Evolutionary conservation across 2,329 filamentous ascomycete genomes (phyloP).

Genomic region (Periconia sp.): DNA sequence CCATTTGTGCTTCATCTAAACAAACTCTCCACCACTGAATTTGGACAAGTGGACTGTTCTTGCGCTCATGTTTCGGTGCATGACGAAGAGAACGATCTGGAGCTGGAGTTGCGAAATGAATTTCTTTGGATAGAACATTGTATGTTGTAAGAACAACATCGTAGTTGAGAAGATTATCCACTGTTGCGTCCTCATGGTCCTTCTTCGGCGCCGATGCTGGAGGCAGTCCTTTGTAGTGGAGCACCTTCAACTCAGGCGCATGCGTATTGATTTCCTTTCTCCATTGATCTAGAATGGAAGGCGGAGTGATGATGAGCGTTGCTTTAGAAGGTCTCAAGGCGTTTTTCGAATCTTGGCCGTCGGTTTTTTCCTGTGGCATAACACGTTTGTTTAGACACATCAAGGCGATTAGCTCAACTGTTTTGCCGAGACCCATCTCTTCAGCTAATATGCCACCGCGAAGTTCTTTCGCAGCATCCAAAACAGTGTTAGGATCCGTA

Average conservation of each 20-base stretch:
- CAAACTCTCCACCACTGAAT: conserved; percentile 86
- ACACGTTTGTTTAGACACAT: conserved; percentile 63
- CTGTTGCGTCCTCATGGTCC: conserved; percentile 40
- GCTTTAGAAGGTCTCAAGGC: conserved; percentile 55
- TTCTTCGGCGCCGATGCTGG: conserved; percentile 28
- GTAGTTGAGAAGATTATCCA: conserved; percentile 51
- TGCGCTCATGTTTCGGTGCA: conserved; percentile 65
- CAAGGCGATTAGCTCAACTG: conserved; percentile 71
- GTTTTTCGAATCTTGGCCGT: conserved; percentile 47
- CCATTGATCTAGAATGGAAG: conserved; percentile 65
- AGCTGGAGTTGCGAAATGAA: conserved; percentile 72
- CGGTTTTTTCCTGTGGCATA: conserved; percentile 16
- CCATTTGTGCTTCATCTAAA: conserved; percentile 81
- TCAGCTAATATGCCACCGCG: conserved; percentile 71
- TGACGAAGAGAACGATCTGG: conserved; percentile 70
- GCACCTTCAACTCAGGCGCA: conserved; percentile 58
- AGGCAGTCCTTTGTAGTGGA: conserved; percentile 58
- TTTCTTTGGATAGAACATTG: conserved; percentile 72
- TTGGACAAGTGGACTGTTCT: conserved; percentile 74
- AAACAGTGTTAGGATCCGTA: conserved; percentile 51
- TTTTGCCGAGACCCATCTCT: conserved; percentile 84
- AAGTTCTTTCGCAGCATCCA: conserved; percentile 42
- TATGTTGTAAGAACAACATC: conserved; percentile 67
- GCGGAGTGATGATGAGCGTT: conserved; percentile 65
- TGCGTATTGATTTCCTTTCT: conserved; percentile 60